Evolutionary conservation across 176 grass and related monocot species (phyloP).

Genomic region (sorghum (Sorghum bicolor)): DNA sequence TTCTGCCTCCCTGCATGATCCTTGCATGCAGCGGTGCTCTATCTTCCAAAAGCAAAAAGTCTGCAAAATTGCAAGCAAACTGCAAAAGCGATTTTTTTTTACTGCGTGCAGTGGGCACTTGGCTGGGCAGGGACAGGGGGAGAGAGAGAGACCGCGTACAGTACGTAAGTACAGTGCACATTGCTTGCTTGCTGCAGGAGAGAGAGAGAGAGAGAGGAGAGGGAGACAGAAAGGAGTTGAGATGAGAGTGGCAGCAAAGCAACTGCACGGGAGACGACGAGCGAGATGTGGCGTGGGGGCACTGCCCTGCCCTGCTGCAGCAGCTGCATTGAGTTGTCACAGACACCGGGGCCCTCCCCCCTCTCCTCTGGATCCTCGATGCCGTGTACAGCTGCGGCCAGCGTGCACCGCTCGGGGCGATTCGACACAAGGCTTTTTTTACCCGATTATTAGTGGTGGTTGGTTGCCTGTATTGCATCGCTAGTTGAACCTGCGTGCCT

Average conservation of each 20-base stretch:
- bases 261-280: too few species aligned
- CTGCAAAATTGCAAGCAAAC: neutral
- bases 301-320: neutral
- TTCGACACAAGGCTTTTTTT: too few species aligned
- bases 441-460: too few species aligned
- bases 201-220: neutral
- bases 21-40: neutral
- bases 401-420: too few species aligned
- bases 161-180: neutral
- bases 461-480: too few species aligned
- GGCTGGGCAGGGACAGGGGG: neutral
- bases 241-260: neutral
- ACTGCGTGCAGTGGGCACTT: neutral
- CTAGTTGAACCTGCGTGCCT: too few species aligned
- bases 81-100: neutral
- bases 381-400: neutral
- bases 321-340: neutral
- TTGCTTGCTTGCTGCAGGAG: neutral
- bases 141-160: neutral
- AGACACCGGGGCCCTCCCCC: neutral
- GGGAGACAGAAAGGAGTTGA: neutral
- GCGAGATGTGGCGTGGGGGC: too few species aligned
- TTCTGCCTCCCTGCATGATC: neutral
- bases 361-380: neutral
- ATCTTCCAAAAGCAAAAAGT: neutral